These are phyloP conservation scores for Mayamaea pseudoterrestris DNA, from an alignment of 108 stramenopile genomes.

Conservation along the genomic window DNA sequence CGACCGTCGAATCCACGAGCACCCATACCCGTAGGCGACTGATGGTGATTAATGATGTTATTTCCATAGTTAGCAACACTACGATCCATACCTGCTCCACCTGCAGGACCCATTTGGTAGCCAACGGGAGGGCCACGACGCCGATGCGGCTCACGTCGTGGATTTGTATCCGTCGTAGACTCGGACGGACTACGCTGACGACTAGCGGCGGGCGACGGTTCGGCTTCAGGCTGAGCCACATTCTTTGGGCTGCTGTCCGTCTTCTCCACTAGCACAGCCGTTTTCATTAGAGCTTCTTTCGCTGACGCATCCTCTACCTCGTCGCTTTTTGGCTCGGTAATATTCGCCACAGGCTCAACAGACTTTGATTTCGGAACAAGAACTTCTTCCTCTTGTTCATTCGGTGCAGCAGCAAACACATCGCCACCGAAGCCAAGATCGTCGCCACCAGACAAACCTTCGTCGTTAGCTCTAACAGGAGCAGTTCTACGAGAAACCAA, in stretches of 20 bases:
- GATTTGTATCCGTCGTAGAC: neutral
- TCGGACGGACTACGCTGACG: conserved; percentile 3
- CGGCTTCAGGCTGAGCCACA: neutral
- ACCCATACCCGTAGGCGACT: neutral
- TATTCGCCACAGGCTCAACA: conserved; percentile 6
- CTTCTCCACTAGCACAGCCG: conserved; percentile 3
- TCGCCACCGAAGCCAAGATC: conserved; percentile 80
- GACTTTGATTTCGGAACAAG: neutral
- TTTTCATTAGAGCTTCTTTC: neutral
- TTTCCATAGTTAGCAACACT: neutral
- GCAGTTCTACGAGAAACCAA: conserved; percentile 33
- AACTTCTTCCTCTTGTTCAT: conserved; percentile 15
- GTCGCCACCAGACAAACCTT: conserved; percentile 43
- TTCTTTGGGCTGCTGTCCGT: neutral
- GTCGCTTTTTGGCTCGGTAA: conserved; percentile 5
- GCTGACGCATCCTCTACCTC: neutral
- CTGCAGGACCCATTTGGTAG: conserved; percentile 76
- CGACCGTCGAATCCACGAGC: neutral
- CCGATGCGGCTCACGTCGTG: conserved; percentile 4
- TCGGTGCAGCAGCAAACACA: conserved; percentile 58
- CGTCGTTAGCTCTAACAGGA: conserved; percentile 21
- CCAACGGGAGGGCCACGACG: conserved; percentile 72
- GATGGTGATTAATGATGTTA: conserved; percentile 2
- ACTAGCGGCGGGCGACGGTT: neutral
- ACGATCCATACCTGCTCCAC: conserved; percentile 3